Conservation (phyloP, 2,329 filamentous ascomycete species). For the Claviceps spartinae region DNA sequence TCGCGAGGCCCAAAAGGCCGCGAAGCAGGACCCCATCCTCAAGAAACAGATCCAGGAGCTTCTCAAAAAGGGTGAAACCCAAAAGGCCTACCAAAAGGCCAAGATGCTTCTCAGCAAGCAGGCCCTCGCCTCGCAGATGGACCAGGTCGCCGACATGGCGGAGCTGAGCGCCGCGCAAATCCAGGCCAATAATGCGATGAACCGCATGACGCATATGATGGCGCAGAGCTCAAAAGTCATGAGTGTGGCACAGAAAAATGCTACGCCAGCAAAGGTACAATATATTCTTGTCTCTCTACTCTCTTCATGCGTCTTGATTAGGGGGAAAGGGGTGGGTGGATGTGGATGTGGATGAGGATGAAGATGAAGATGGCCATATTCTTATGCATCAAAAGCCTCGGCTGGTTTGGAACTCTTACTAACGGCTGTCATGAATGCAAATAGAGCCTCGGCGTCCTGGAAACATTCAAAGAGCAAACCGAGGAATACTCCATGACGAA, state of each 20-base stretch:
- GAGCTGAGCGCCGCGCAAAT: constrained; percentile 47
- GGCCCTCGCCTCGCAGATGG: constrained; percentile 49
- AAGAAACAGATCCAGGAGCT: constrained; percentile 52
- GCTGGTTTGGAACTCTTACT: no score
- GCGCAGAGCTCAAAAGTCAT: constrained; percentile 44
- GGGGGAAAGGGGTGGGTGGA: no score
- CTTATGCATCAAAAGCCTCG: no score
- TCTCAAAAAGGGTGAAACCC: constrained; percentile 49
- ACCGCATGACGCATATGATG: constrained; percentile 53
- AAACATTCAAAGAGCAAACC: constrained; percentile 48
- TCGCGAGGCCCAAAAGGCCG: constrained; percentile 45
- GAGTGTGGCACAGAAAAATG: constrained; percentile 42
- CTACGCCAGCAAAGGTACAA: constrained; percentile 42
- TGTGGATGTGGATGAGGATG: no score
- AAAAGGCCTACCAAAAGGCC: constrained; percentile 49
- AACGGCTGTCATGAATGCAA: no score
- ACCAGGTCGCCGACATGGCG: constrained; percentile 51
- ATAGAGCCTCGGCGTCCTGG: constrained; percentile 44
- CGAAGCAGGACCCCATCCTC: constrained; percentile 45
- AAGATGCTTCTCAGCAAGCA: constrained; percentile 49
- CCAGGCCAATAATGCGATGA: constrained; percentile 52
- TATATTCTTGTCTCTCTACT: not conserved
- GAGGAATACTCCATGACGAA: constrained; percentile 52
- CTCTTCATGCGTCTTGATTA: not conserved
- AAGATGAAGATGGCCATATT: no score